Conservation (phyloP, 1,139 yeast species). For the Debaryomycetaceae sp. region DNA sequence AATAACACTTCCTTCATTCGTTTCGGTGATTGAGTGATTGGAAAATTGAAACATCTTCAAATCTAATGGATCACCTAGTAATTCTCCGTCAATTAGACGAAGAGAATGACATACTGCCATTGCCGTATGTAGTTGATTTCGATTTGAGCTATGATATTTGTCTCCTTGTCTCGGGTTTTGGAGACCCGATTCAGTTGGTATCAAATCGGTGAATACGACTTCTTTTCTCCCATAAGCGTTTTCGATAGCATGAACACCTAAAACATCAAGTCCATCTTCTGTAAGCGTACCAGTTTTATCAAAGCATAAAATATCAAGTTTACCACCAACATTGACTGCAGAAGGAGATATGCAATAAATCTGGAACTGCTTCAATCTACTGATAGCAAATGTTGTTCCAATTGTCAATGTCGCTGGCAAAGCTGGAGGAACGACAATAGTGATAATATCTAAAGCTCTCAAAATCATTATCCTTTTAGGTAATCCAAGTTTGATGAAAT, state of each 20-base stretch:
- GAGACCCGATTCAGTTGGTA: slow-evolving; percentile 1
- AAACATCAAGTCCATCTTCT: slow-evolving; percentile 91
- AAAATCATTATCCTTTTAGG: slow-evolving; percentile 68
- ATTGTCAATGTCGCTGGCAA: slow-evolving; percentile 95
- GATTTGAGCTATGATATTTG: slow-evolving; percentile 10
- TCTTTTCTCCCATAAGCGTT: slow-evolving; percentile 52
- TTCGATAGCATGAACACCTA: slow-evolving; percentile 73
- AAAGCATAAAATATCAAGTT: slow-evolving; percentile 83
- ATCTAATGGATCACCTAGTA: slow-evolving; percentile 93
- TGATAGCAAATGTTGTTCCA: slow-evolving; percentile 89
- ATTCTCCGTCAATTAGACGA: slow-evolving; percentile 69
- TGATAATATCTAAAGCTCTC: slow-evolving; percentile 88
- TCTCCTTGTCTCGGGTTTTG: slow-evolving; percentile 25
- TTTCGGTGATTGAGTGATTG: slow-evolving; percentile 71
- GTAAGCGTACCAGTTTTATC: slow-evolving; percentile 98
- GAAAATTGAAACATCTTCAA: slow-evolving; percentile 90
- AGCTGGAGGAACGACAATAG: slow-evolving; percentile 98
- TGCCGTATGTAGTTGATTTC: slow-evolving; percentile 36
- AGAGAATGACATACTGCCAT: slow-evolving; percentile 89
- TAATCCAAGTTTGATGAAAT: slow-evolving; percentile 74
- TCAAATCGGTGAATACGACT: slow-evolving; percentile 48
- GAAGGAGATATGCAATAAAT: slow-evolving; percentile 93
- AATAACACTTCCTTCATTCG: slow-evolving; percentile 30
- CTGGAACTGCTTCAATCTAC: slow-evolving; percentile 58
- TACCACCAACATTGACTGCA: slow-evolving; percentile 91